Conservation (phyloP, 805 yeast species). For the Saturnispora saitoi region DNA sequence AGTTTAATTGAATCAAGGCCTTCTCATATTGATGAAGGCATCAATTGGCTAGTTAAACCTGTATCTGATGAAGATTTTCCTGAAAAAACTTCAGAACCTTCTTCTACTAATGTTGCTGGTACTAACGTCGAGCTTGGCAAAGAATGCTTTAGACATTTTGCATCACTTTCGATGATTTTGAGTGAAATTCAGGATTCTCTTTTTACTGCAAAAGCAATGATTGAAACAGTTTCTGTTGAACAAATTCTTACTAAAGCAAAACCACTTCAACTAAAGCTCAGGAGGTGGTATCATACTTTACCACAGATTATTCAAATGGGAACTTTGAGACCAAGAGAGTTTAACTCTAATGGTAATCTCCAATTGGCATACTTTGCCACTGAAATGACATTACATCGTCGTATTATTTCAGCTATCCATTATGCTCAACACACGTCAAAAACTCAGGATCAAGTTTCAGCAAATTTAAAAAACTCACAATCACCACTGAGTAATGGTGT, state of each 20-base stretch:
- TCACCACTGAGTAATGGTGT: not conserved
- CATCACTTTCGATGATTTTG: constrained; percentile 56
- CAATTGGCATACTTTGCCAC: constrained; percentile 85
- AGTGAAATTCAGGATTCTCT: constrained; percentile 66
- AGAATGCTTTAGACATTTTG: constrained; percentile 56
- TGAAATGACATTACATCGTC: constrained; percentile 78
- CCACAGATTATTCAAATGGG: constrained; percentile 60
- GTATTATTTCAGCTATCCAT: constrained; percentile 52
- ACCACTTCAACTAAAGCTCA: constrained; percentile 61
- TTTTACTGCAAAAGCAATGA: constrained; percentile 61
- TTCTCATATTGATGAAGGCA: constrained; percentile 61
- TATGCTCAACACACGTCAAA: constrained; percentile 11
- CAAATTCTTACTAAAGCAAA: constrained; percentile 69
- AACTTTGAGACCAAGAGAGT: constrained; percentile 48
- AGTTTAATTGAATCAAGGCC: constrained; percentile 77
- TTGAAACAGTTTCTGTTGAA: constrained; percentile 48
- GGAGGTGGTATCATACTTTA: constrained; percentile 71
- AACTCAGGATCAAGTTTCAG: not conserved
- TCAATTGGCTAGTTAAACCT: constrained; percentile 72
- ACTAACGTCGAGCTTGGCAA: constrained; percentile 67
- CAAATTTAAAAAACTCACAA: not conserved
- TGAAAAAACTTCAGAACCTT: constrained; percentile 37
- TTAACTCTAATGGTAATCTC: constrained; percentile 68
- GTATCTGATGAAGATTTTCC: constrained; percentile 74
- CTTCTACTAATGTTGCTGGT: constrained; percentile 29